Base-by-base conservation (phyloP, 352 stramenopile genomes). In the Paralagenidium karlingii region DNA sequence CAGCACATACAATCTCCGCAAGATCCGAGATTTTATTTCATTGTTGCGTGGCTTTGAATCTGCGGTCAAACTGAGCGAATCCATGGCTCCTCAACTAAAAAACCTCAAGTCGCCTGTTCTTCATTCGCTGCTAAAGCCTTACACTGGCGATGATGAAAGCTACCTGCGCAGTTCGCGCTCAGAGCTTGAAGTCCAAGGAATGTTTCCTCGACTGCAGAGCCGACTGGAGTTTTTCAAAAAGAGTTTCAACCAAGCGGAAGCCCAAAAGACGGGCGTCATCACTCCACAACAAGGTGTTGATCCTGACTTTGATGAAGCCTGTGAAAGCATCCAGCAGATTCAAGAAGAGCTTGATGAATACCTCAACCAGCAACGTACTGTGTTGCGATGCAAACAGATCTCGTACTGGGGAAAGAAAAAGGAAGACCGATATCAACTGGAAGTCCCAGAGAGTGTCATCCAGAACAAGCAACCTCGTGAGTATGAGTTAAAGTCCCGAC, bases 1-100 rank as follows among this genome's bases (percentile, higher is more conserved):
- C 13, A 81, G 76, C 38, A 96, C 84, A 42, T 98, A 99, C 73
- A 98, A 96, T 40, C 94, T 94, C 45, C 84, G 92, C 36, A 99
- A 99, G 60, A 98, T 99, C 29, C 78, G 80, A 18, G 77, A 94
- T 43, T 93, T 96, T 25, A 28, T 94, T 4, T 70, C 95, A 3
- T 58, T 97, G 8, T 53, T 99, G 5, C 75, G 88, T 32, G 94
- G 86, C 15, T 91, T 98, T 32, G 73, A 76, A 46, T 44, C 55
- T 10, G 67, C 84, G 0, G 75, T 91, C 49, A 63, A 83, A 12
- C 79, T 97, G 22, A 66, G 73, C 11, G 60, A 91, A 22, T 50
- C 91, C 16, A 80, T 98, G 40, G 71, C 68, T 9, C 67, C 69
- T 31, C 71, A 59, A 1, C 76, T 86, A n/a, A 51, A 48, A 9